Conservation (phyloP, 371 early-diverging fungal species). For the Aphelidium insulamus region DNA sequence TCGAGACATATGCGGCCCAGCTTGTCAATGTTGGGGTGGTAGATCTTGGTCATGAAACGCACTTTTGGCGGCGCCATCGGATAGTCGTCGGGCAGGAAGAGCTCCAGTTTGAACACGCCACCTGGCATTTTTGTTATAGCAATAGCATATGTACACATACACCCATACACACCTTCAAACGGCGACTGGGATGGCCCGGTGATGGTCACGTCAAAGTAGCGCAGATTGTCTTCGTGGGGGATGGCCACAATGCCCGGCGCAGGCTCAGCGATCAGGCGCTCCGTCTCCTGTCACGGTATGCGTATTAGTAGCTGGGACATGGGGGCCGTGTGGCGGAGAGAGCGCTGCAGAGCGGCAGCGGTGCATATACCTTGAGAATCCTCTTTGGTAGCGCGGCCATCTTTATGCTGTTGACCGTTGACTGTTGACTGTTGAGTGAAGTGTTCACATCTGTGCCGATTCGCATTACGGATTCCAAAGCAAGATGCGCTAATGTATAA, state of each 20-base stretch:
- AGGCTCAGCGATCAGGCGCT: conserved; percentile 78
- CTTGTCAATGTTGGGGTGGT: conserved; percentile 98
- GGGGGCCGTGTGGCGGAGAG: background rate
- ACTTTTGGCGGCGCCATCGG: conserved; percentile 98
- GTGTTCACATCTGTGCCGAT: too few relatives aligned
- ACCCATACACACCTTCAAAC: conserved; percentile 60
- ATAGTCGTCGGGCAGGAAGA: conserved; percentile 93
- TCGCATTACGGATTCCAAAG: too few relatives aligned
- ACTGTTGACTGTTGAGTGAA: too few relatives aligned
- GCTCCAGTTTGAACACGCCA: conserved; percentile 85
- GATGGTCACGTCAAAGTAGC: conserved; percentile 94
- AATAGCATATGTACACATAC: background rate
- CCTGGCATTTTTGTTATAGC: conserved; percentile 20
- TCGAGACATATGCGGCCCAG: conserved; percentile 97
- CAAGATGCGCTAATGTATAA: too few relatives aligned
- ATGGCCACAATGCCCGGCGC: conserved; percentile 85
- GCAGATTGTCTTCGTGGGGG: conserved; percentile 82
- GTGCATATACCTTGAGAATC: conserved; percentile 2
- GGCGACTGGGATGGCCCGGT: conserved; percentile 90
- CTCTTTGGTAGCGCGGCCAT: conserved; percentile 3
- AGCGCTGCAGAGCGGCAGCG: background rate
- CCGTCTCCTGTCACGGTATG: conserved; percentile 54
- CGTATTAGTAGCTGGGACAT: background rate
- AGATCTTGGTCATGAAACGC: conserved; percentile 93
- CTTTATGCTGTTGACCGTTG: too few relatives aligned